Conservation (phyloP, 768 basidiomycete genomes). For the Xerocomellus intermedius region DNA sequence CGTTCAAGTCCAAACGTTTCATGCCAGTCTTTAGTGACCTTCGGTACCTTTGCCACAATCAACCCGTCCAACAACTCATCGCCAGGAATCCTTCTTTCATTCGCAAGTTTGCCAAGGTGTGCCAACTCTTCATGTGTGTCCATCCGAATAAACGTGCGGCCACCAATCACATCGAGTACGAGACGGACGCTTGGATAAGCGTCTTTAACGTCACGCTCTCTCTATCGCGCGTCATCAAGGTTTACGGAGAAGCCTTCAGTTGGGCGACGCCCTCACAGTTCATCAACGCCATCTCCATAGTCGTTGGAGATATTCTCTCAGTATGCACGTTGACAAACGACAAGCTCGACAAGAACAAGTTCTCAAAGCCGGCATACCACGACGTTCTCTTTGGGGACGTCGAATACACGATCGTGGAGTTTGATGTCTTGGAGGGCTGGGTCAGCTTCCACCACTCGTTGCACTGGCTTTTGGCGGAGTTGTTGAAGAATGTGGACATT, state of each 20-base stretch:
- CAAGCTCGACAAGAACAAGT: conserved; percentile 65
- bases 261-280: conserved; percentile 57
- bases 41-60: conserved; percentile 78
- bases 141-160: conserved; percentile 86
- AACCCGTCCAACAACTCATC: conserved; percentile 77
- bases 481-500: conserved; percentile 79
- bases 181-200: conserved; percentile 95
- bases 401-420: conserved; percentile 63
- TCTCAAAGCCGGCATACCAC: conserved; percentile 61
- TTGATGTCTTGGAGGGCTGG: conserved; percentile 77
- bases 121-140: conserved; percentile 90
- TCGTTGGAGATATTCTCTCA: conserved; percentile 68
- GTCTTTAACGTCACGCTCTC: conserved; percentile 95
- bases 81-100: conserved; percentile 67
- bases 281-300: conserved; percentile 62
- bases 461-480: conserved; percentile 87
- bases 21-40: conserved; percentile 94
- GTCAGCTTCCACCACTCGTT: conserved; percentile 93
- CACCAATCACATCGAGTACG: conserved; percentile 88
- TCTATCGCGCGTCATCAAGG: conserved; percentile 83
- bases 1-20: conserved; percentile 94
- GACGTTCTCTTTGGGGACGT: conserved; percentile 61
- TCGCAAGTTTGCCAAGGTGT: conserved; percentile 68
- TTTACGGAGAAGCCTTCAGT: conserved; percentile 83
- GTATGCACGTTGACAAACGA: conserved; percentile 69